Conservation (phyloP, 805 yeast genomes). For the Teunomyces gatunensis region DNA sequence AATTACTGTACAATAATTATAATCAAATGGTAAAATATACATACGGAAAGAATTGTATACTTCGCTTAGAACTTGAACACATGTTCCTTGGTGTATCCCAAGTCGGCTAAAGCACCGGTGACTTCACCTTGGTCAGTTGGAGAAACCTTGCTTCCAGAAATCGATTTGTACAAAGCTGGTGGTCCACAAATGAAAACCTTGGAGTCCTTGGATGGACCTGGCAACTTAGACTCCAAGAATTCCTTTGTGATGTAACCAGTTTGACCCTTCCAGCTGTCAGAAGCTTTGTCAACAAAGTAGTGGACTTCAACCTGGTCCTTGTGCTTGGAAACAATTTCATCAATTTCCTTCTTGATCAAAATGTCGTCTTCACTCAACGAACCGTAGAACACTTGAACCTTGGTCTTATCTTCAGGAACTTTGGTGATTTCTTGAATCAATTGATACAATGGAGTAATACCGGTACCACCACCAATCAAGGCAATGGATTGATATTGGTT, state of each 20-base stretch:
- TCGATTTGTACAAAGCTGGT: slow-evolving; percentile 81
- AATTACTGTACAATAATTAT: no score
- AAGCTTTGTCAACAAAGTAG: slow-evolving; percentile 77
- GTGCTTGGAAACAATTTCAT: slow-evolving; percentile 58
- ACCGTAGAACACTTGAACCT: slow-evolving; percentile 81
- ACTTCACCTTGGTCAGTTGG: slow-evolving; percentile 95
- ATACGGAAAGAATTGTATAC: neutral
- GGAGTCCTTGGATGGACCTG: slow-evolving; percentile 57
- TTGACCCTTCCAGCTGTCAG: slow-evolving; percentile 50
- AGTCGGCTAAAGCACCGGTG: slow-evolving; percentile 79
- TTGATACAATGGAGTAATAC: slow-evolving; percentile 95
- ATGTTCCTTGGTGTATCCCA: slow-evolving; percentile 82
- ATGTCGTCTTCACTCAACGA: slow-evolving; percentile 75
- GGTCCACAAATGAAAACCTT: slow-evolving; percentile 94
- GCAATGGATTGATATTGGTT: slow-evolving; percentile 78
- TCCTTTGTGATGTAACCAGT: slow-evolving; percentile 80
- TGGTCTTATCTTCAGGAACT: slow-evolving; percentile 86
- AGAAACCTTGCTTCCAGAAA: slow-evolving; percentile 81
- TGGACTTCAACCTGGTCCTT: slow-evolving; percentile 76
- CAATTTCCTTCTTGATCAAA: slow-evolving; percentile 75
- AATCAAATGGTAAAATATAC: no score
- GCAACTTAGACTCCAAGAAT: slow-evolving; percentile 56
- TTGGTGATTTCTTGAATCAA: slow-evolving; percentile 69
- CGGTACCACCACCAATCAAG: slow-evolving; percentile 94
- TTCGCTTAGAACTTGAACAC: slow-evolving; percentile 76